Conservation (phyloP, 495 filamentous ascomycete species). For the Elaphomyces granulatus region DNA sequence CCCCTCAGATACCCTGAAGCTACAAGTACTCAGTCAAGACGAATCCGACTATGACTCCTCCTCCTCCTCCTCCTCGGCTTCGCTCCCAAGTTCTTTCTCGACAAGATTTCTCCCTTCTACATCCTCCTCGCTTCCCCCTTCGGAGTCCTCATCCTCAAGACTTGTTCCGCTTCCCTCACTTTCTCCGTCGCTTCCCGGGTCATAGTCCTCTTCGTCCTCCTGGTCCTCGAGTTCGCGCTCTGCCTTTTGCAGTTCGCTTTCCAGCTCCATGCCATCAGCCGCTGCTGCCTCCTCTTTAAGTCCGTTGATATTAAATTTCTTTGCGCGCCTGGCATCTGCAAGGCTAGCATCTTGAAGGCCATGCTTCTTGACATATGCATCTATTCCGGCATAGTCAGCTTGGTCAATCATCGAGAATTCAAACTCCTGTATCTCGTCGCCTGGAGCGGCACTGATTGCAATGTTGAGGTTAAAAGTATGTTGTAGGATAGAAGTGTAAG, state of each 20-base stretch:
- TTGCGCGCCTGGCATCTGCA: slow-evolving; percentile 76
- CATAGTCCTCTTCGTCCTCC: slow-evolving; percentile 82
- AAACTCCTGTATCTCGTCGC: slow-evolving; percentile 47
- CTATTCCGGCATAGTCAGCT: slow-evolving; percentile 70
- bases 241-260: slow-evolving; percentile 51
- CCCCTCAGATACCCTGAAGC: no score
- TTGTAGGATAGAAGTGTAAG: slow-evolving; percentile 80
- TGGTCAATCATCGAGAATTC: slow-evolving; percentile 84
- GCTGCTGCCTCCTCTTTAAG: slow-evolving; percentile 32
- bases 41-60: slow-evolving; percentile 14
- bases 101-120: slow-evolving; percentile 21
- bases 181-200: slow-evolving; percentile 61
- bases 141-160: slow-evolving; percentile 32
- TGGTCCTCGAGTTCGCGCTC: slow-evolving; percentile 47
- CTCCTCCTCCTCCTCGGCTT: slow-evolving; percentile 23
- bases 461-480: slow-evolving; percentile 89
- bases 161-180: slow-evolving; percentile 53
- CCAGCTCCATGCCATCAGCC: slow-evolving; percentile 22
- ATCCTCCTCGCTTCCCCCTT: slow-evolving; percentile 37
- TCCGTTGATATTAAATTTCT: slow-evolving; percentile 56
- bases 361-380: slow-evolving; percentile 68
- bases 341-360: slow-evolving; percentile 81
- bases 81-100: slow-evolving; percentile 25
- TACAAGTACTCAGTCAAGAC: neutral
- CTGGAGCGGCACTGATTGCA: slow-evolving; percentile 32